Evolutionary conservation across 495 filamentous ascomycete species (phyloP), one percentile per base, ranked within the genome.

Genomic region (Bryoglossum gracile): DNA sequence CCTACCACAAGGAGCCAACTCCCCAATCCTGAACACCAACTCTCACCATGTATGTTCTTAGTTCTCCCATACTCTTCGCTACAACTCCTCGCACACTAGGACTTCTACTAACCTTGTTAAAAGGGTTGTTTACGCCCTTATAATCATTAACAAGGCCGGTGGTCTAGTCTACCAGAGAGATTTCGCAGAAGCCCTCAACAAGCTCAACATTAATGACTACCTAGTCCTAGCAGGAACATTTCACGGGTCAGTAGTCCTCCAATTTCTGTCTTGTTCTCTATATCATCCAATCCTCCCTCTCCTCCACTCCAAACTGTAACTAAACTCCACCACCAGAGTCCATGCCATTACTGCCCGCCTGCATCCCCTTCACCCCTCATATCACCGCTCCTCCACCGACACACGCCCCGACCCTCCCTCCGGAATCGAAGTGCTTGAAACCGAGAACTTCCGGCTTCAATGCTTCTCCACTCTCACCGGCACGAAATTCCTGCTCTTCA

Each of bases 221-320:
- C 84, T 98, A 3, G 89, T 97, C 46, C 83, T 98, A n/a, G 92
- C 92, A 0, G 92, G 92, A 23, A 97, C 92, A 34, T 98, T 98
- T 67, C 92, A 98, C 65, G 92, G 92, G 86, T 68, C 57, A 63
- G 55, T 50, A n/a, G 14, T 35, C 41, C 34, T 17, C n/a, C 34
- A n/a, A n/a, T n/a, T n/a, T n/a, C n/a, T n/a, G n/a, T n/a, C n/a
- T n/a, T n/a, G n/a, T n/a, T n/a, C n/a, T n/a, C n/a, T n/a, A n/a
- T n/a, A n/a, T n/a, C n/a, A n/a, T n/a, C n/a, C n/a, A n/a, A n/a
- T n/a, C n/a, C 45, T 51, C 34, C 54, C 39, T 33, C 18, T 34
- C 47, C 40, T 45, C 37, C 38, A 13, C 8, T 16, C 9, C 34
- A 25, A 28, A 1, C 21, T 16, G n/a, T n/a, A 6, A 23, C 11